phyloP scores from a whole-genome alignment of 129 eudicot species.

The Pittosporum tobira region DNA sequence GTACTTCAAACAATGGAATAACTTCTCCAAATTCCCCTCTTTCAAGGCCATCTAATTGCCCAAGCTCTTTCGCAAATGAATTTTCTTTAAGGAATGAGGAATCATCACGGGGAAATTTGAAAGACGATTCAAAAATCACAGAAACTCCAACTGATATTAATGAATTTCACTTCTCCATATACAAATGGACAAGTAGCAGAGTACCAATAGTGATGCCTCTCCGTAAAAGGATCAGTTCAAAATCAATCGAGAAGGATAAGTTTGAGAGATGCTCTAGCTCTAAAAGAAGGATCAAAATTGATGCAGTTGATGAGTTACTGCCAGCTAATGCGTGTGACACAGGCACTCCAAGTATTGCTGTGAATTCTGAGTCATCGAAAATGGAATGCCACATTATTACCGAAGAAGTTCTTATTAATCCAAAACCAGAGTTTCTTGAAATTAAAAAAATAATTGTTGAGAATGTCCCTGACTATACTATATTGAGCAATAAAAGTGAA shows the following conservation, averaged over 20 bases:
- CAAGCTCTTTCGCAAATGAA: constrained; percentile 43
- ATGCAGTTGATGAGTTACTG: background rate
- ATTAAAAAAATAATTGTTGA: background rate
- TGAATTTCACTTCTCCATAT: constrained; percentile 85
- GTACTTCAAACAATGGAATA: constrained; percentile 23
- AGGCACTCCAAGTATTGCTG: constrained; percentile 8
- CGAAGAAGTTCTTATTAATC: constrained; percentile 9
- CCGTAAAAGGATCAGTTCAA: constrained; percentile 23
- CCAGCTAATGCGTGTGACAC: background rate
- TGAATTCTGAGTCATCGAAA: constrained; percentile 7
- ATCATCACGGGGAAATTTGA: constrained; percentile 15
- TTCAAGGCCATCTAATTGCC: constrained; percentile 33
- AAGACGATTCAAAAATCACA: constrained; percentile 14
- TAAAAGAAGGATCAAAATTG: constrained; percentile 10
- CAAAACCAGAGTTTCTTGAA: constrained; percentile 1
- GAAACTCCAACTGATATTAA: constrained; percentile 21
- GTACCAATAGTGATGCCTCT: constrained; percentile 63
- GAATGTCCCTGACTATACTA: background rate
- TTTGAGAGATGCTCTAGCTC: constrained; percentile 23
- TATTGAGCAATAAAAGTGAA: constrained; percentile 6
- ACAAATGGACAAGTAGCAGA: constrained; percentile 75
- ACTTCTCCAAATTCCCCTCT: constrained; percentile 28
- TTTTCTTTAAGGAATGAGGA: constrained; percentile 29
- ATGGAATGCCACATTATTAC: background rate
- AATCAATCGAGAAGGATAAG: constrained; percentile 34